A percentile compares a stretch with the other conserved stretches of the same genome.
These are phyloP conservation scores for Emiliania huxleyi DNA, from an alignment of 78 protist genomes.

Conservation along the genomic window DNA sequence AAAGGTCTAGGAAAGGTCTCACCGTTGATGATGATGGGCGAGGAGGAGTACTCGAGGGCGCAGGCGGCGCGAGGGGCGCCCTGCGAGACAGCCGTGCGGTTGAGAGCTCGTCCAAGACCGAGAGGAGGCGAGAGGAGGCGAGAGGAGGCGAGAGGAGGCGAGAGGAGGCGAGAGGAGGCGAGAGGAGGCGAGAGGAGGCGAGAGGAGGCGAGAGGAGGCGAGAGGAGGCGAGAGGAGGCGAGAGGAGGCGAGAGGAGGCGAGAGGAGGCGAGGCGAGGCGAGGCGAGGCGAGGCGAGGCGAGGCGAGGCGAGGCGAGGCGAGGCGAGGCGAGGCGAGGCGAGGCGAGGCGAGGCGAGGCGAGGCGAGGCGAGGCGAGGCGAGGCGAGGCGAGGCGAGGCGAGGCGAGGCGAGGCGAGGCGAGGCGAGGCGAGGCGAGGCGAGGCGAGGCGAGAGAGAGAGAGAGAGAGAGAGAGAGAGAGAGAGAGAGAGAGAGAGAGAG, in stretches of 20 bases:
- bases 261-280: background rate
- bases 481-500: background rate
- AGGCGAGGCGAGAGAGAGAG: background rate
- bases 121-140: background rate
- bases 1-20: no score
- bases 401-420: background rate
- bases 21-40: background rate
- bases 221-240: no score
- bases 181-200: no score
- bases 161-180: background rate
- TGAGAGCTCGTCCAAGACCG: conserved; percentile 2
- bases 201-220: no score
- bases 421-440: background rate
- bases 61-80: background rate
- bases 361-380: background rate
- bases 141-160: background rate
- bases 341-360: no score
- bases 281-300: background rate
- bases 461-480: background rate
- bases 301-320: background rate
- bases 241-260: background rate
- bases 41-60: background rate
- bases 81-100: background rate
- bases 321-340: background rate
- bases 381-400: background rate